Evolutionary conservation across 305 asterid genomes (phyloP), one percentile per base, ranked within the genome.

Genomic region (Solanum aculeatissimum): DNA sequence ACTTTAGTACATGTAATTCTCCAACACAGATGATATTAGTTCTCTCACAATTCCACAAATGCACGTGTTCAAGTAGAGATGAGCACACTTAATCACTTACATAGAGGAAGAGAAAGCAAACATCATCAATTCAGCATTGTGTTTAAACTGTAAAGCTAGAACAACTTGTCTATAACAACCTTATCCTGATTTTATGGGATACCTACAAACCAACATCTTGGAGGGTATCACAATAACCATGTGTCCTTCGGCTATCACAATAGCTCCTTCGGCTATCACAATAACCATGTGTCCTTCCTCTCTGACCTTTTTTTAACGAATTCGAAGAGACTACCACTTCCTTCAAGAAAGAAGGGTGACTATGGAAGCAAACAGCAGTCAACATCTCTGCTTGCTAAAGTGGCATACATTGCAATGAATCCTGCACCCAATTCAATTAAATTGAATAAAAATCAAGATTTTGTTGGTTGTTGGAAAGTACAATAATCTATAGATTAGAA

Each of bases 171-270:
- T 49, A 53, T 38, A 47, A 45, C 29, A 49, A 83, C 29, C 35
- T 43, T 88, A 89, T 90, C 90, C 84, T 91, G 83, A 91, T 91
- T 68, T 55, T 88, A 9, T 89, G 86, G 66, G 93, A 91, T 80
- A 91, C 45, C 93, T 92, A 91, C 84, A 91, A 55, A 45, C 93
- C 93, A 80, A 91, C 91, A 83, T 91, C 93, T 86, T 87, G 88
- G 66, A 91, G 92, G 93, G 91, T 69, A 89, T 88, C 86, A 91
- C 92, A 85, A 91, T 88, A 23, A 91, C 93, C 93, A 91, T 91
- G 78, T 91, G 92, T 4, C 93, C 92, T 66, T 83, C 84, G 62
- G 93, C 92, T 69, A 89, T 88, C 86, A 91, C 92, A 85, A 91
- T 88, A 23, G 92, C 91, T 75, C 92, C 93, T 91, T 91, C 92